Evolutionary conservation across 768 basidiomycete genomes (phyloP), one percentile per base, ranked within the genome.

Genomic region (Crepidotus variabilis): DNA sequence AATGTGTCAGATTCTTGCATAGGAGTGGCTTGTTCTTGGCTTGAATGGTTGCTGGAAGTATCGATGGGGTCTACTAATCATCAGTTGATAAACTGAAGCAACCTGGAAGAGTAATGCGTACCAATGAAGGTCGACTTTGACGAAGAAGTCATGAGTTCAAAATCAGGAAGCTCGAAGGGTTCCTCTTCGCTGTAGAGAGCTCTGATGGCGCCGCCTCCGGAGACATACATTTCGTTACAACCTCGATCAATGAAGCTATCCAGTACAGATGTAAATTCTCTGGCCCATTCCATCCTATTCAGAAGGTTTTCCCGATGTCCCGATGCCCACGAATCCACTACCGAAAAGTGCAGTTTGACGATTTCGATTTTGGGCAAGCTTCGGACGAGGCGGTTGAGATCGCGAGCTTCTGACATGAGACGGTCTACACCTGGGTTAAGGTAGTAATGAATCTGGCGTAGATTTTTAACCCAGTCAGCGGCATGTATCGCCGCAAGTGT

Each of bases 301-400:
- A 59, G 34, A 2, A 16, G 20, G 14, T 6, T 5, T 8, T 43
- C 8, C 21, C 18, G 48, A 16, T 7, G 13, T 11, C 5, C 8
- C 32, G 28, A 34, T 11, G 33, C 20, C 34, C 48, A 55, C 21
- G 33, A 22, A 28, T 58, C 57, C 35, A 58, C 47, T 21, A 54
- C 35, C 11, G 50, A 52, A 49, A 59, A 59, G 23, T 56, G 55
- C 10, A 59, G 46, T 18, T 32, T 56, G 21, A 59, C 58, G 9
- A 51, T 4, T 0, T 56, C 55, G 43, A 59, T 20, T 10, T 35
- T 35, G 6, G 58, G 45, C 20, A 59, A 13, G n/a, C 58, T 54
- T 28, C 24, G 35, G 33, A 56, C 24, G 22, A 59, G 43, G 22
- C 32, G 24, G 47, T 43, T 35, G 28, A 59, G 43, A 18, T 59